Percentiles rank a stretch among this genome's conserved stretches.
Evolutionary conservation across 192 early-diverging fungal genomes (phyloP).

Genomic region (Rhizophagus prolifer): DNA sequence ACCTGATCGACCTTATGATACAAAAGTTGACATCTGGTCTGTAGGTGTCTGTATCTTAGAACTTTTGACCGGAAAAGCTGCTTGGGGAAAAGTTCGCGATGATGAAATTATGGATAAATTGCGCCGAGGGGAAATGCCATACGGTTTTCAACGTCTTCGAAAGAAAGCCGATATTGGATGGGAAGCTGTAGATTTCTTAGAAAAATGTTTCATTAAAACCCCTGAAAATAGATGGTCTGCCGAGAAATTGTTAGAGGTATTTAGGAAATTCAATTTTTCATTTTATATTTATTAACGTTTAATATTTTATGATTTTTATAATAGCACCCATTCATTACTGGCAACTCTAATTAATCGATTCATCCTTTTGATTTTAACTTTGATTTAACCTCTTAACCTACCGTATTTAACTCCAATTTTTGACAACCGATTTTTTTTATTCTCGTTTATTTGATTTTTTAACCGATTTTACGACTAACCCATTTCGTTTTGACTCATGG

Average conservation of each 20-base stretch:
- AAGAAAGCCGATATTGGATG: slow-evolving; percentile 27
- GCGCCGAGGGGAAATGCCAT: slow-evolving; percentile 18
- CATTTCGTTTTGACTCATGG: too few species aligned
- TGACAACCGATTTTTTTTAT: not conserved
- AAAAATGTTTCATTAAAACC: slow-evolving; percentile 11
- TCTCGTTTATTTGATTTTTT: not conserved
- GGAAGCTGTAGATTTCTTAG: slow-evolving; percentile 27
- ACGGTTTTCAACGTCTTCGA: slow-evolving; percentile 22
- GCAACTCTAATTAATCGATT: not conserved
- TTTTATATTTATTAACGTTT: not conserved
- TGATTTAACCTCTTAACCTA: not conserved
- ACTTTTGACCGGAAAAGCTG: slow-evolving; percentile 29
- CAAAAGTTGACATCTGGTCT: slow-evolving; percentile 30
- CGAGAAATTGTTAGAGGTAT: slow-evolving; percentile 23
- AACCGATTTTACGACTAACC: too few species aligned
- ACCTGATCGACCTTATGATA: slow-evolving; percentile 20
- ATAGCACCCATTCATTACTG: slow-evolving; percentile 24
- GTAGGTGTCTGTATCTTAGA: slow-evolving; percentile 30
- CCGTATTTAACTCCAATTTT: too few species aligned
- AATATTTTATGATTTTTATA: not conserved
- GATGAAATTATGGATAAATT: slow-evolving; percentile 23
- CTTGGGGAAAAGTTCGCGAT: slow-evolving; percentile 23
- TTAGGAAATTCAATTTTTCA: not conserved
- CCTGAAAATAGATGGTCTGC: slow-evolving; percentile 21
- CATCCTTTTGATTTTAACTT: too few species aligned